These are phyloP conservation scores for Cladophialophora carrionii DNA, from an alignment of 2,329 filamentous ascomycete species.

Conservation along the genomic window DNA sequence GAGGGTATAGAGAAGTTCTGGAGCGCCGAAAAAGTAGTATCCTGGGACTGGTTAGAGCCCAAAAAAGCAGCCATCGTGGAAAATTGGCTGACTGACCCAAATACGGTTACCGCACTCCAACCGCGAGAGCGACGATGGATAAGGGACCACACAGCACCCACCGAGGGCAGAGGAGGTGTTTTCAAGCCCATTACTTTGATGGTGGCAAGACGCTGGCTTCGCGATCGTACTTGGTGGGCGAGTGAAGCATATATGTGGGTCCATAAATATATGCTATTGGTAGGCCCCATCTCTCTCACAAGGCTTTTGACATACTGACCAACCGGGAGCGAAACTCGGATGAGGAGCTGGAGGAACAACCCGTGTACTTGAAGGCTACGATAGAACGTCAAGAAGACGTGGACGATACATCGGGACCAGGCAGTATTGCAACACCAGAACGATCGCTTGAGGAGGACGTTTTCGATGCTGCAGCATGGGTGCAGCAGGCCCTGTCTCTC, in stretches of 20 bases:
- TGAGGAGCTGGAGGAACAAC: not conserved
- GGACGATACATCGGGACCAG: not conserved
- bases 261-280: not conserved
- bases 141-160: not conserved
- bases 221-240: slow-evolving; percentile 4
- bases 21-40: not conserved
- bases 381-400: not conserved
- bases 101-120: not conserved
- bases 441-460: not conserved
- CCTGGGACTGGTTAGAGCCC: not conserved
- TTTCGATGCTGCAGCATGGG: not conserved
- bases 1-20: not conserved
- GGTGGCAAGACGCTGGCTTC: slow-evolving; percentile 9
- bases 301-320: not conserved
- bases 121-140: not conserved
- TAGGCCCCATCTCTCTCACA: not conserved
- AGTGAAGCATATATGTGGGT: not conserved
- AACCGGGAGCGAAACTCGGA: not conserved
- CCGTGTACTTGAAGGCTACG: not conserved
- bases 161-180: slow-evolving; percentile 1
- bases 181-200: slow-evolving; percentile 9
- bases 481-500: not conserved
- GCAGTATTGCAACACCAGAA: not conserved
- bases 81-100: not conserved
- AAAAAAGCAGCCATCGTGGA: not conserved